Conservation (phyloP, 176 grass and related monocot species). For the Neostapfia colusana region DNA sequence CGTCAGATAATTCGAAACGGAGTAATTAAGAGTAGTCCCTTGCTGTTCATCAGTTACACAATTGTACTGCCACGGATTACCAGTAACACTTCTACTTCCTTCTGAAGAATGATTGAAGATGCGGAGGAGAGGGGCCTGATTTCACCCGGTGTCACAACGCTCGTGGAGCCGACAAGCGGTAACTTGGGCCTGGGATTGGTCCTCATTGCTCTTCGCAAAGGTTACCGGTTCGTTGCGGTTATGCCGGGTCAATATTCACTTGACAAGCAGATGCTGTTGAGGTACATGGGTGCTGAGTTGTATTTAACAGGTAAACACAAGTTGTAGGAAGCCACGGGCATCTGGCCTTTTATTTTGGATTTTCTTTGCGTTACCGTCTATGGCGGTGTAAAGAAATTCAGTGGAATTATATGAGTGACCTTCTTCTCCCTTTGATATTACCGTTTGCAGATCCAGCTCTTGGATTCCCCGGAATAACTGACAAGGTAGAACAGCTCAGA, state of each 20-base stretch:
- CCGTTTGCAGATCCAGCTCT: constrained; percentile 59
- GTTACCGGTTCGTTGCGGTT: constrained; percentile 68
- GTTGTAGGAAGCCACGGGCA: background rate
- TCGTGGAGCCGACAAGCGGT: constrained; percentile 61
- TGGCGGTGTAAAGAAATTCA: constrained; percentile 1
- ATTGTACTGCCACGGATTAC: background rate
- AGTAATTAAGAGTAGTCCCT: background rate
- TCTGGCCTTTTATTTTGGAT: background rate
- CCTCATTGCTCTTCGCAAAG: constrained; percentile 53
- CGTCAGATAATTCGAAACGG: too few species aligned
- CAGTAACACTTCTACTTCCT: background rate
- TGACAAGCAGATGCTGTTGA: constrained; percentile 74
- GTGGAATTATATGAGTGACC: background rate
- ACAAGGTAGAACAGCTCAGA: constrained; percentile 62
- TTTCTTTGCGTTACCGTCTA: background rate
- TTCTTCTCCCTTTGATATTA: constrained; percentile 13
- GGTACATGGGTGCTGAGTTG: constrained; percentile 67
- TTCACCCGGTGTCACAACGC: constrained; percentile 59
- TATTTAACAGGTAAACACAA: constrained; percentile 50
- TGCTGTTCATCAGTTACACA: background rate
- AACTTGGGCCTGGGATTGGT: constrained; percentile 67
- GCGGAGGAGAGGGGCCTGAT: constrained; percentile 75
- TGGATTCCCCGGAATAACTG: constrained; percentile 43
- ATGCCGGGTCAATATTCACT: constrained; percentile 63
- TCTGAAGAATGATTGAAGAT: constrained; percentile 86